Evolutionary conservation across 176 grass and related monocot species (phyloP).

Genomic region (Alopecurus myosuroides): DNA sequence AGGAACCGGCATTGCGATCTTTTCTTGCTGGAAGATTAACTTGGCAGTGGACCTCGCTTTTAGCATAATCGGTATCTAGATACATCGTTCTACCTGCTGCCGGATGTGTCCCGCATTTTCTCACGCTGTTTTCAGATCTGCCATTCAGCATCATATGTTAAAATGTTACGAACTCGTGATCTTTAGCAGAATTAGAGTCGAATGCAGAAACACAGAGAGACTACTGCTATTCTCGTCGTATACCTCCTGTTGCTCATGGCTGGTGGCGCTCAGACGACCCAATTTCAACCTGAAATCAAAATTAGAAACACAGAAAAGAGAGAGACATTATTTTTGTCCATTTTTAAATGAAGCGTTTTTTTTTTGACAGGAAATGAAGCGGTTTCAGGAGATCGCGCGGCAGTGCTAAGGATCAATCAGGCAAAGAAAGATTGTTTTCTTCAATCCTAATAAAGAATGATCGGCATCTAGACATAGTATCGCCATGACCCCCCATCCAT

Average conservation of each 20-base stretch:
- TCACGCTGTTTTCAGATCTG: not conserved
- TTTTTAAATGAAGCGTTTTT: not conserved
- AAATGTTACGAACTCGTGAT: not conserved
- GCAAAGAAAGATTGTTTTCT: not conserved
- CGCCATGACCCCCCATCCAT: not conserved
- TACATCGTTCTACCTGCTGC: not conserved
- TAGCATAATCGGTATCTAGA: not conserved
- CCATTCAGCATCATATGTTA: not conserved
- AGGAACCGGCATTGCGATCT: not conserved
- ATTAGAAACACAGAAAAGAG: not conserved
- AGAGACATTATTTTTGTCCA: not conserved
- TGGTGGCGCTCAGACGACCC: not conserved
- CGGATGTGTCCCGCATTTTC: conserved; percentile 18
- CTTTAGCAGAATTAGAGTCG: not conserved
- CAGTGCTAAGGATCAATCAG: not conserved
- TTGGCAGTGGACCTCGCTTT: not conserved
- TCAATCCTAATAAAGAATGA: not conserved
- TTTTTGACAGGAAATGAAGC: too few relatives aligned
- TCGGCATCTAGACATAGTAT: not conserved
- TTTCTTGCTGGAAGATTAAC: not conserved
- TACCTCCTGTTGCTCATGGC: conserved; percentile 38
- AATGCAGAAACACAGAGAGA: not conserved
- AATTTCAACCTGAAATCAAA: conserved; percentile 7
- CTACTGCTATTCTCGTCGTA: not conserved
- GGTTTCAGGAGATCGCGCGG: not conserved